Evolutionary conservation across 305 asterid genomes (phyloP), one percentile per base, ranked within the genome.

Genomic region (Monarda citriodora): DNA sequence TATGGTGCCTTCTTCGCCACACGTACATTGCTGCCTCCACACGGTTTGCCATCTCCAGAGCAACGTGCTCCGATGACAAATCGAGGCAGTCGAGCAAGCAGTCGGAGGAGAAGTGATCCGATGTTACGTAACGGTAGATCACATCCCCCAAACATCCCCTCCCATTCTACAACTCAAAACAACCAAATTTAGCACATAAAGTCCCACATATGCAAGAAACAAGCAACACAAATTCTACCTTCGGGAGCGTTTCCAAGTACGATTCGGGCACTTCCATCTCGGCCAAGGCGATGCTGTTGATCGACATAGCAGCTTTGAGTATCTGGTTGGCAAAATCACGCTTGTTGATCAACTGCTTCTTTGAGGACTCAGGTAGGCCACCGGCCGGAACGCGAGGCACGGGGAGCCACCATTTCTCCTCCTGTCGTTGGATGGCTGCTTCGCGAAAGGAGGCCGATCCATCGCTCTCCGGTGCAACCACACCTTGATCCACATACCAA

Each of bases 371-470:
- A 20, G 76, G 77, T 26, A 93, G 90, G 58, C 99, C 99, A 2
- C 78, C 89, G 13, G 86, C 74, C 37, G 95, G 97, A 58, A 93
- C 90, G 17, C 96, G 94, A 45, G 99, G 99, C 58, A 93, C 95
- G 13, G 99, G 99, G 70, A 93, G 74, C 99, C 99, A 93, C 99
- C 99, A 93, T 71, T 93, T 93, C 52, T 87, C 97, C 65, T 87
- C 84, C 72, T 90, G 93, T 3, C 97, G 72, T 61, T 79, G 95
- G 58, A 69, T 53, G 40, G 81, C 65, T 69, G 81, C 65, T 69
- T 85, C 87, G 41, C 76, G 82, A 37, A 71, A 77, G 18, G 95
- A 81, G 23, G 71, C 70, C 40, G 95, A 86, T 61, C 87, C 95
- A 72, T 80, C 91, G 14, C 70, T 73, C 71, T 87, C 99, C 12